A percentile compares a stretch with the other conserved stretches of the same genome.
Conservation (phyloP, 495 filamentous ascomycete species). For the Talaromyces ruber region DNA sequence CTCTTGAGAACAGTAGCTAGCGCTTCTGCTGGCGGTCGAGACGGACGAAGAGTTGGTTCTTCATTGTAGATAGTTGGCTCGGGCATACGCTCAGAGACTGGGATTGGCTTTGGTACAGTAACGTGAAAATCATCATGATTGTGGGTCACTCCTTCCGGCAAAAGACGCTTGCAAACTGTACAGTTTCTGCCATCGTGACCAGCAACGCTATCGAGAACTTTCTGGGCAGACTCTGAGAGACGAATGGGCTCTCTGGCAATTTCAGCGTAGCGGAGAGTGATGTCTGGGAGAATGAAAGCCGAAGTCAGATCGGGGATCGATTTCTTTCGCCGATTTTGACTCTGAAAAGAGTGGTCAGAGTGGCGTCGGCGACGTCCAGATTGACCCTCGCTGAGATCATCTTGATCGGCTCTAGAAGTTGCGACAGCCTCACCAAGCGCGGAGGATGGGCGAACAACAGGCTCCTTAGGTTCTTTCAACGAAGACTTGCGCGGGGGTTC, state of each 20-base stretch:
- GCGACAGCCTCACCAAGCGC: slow-evolving; percentile 28
- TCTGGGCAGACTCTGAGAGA: slow-evolving; percentile 43
- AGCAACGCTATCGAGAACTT: slow-evolving; percentile 49
- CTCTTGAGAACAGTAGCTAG: slow-evolving; percentile 73
- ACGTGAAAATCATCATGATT: slow-evolving; percentile 20
- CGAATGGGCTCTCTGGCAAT: slow-evolving; percentile 21
- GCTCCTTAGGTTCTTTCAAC: slow-evolving; percentile 28
- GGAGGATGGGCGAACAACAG: slow-evolving; percentile 26
- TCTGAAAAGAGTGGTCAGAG: slow-evolving; percentile 33
- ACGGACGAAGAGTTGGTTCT: slow-evolving; percentile 69
- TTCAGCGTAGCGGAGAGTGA: slow-evolving; percentile 42
- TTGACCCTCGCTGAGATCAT: slow-evolving; percentile 23
- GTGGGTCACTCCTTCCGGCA: slow-evolving; percentile 28
- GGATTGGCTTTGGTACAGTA: slow-evolving; percentile 56
- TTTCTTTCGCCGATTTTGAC: slow-evolving; percentile 24
- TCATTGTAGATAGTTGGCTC: slow-evolving; percentile 45
- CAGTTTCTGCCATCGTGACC: slow-evolving; percentile 64
- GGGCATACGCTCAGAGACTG: slow-evolving; percentile 60
- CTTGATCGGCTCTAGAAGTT: slow-evolving; percentile 15
- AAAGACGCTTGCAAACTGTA: slow-evolving; percentile 59
- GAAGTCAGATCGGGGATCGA: slow-evolving; percentile 63
- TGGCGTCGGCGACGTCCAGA: slow-evolving; percentile 34
- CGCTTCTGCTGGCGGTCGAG: slow-evolving; percentile 63
- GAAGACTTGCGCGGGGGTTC: slow-evolving; percentile 38
- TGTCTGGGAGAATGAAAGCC: slow-evolving; percentile 68